Evolutionary conservation across 257 asterid genomes (phyloP), one percentile per base, ranked within the genome.

Genomic region (Ocimum tenuiflorum): DNA sequence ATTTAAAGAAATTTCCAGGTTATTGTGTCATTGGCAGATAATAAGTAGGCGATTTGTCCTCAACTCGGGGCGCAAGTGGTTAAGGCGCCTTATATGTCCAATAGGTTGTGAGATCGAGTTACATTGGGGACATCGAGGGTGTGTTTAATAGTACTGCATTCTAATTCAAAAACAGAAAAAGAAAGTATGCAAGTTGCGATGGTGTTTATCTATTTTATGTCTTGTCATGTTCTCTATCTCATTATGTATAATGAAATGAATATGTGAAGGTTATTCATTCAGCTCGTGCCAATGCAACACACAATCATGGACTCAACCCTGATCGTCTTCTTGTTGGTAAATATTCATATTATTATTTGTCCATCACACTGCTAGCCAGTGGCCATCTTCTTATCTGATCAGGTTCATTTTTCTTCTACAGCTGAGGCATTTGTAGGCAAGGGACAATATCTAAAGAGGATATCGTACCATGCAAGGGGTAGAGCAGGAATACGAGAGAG

Each of bases 371-470:
- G 48, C 72, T 62, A 31, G 38, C 19, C 22, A n/a, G 9, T 39
- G 9, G 7, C 60, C 62, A 68, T 59, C 8, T 19, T 27, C 2
- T 27, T 27, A 27, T 55, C 63, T 63, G 36, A 31, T 5, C 36
- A 6, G 3, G 36, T 4, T 31, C 3, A 38, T 54, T 9, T 22
- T 17, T 61, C 56, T 61, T 38, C 14, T 73, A 31, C 65, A 91
- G 99, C 97, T 12, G 99, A 92, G 82, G 99, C 99, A 69, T 92
- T 80, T 80, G 82, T 89, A 48, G 97, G 97, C 15, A 92, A 89
- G 75, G 99, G 99, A 12, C 75, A 79, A 2, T 89, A 61, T 62
- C 75, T 78, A 82, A 92, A 89, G 73, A 82, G 91, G 79, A n/a
- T 86, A 65, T 73, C 86, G 7, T 83, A 80, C 78, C 99, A 91